Conservation (phyloP, 495 filamentous ascomycete genomes). For the Immersiella caudata region DNA sequence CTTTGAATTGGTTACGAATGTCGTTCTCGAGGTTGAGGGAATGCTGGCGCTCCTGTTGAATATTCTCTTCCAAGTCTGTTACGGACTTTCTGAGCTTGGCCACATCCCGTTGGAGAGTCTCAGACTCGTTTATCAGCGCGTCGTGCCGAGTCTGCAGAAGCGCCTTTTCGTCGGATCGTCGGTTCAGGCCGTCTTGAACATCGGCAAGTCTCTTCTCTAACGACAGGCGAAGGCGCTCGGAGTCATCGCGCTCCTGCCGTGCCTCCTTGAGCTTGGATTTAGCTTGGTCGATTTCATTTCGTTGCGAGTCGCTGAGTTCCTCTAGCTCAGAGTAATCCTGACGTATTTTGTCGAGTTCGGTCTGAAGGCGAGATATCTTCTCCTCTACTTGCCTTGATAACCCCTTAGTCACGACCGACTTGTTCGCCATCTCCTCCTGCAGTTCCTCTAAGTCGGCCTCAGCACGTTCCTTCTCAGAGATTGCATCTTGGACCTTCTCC, state of each 20-base stretch:
- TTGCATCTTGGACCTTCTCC: conserved; percentile 63
- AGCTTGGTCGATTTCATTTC: conserved; percentile 53
- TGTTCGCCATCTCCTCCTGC: conserved; percentile 77
- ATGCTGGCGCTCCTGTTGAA: conserved; percentile 63
- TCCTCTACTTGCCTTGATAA: conserved; percentile 76
- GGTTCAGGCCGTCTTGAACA: conserved; percentile 59
- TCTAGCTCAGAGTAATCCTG: conserved; percentile 57
- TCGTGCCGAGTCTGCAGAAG: conserved; percentile 70
- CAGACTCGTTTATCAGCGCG: conserved; percentile 68
- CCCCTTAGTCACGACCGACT: conserved; percentile 76
- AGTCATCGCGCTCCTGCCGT: conserved; percentile 45
- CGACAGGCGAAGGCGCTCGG: conserved; percentile 44
- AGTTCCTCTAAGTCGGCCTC: conserved; percentile 65
- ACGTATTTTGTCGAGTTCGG: conserved; percentile 62
- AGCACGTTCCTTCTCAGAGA: conserved; percentile 61
- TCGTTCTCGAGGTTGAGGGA: conserved; percentile 61
- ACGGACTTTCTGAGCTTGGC: conserved; percentile 57
- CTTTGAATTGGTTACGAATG: conserved; percentile 60
- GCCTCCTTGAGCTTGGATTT: conserved; percentile 43
- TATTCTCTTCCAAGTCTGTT: conserved; percentile 59
- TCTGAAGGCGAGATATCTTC: conserved; percentile 64
- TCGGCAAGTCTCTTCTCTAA: conserved; percentile 55
- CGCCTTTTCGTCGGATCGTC: conserved; percentile 66
- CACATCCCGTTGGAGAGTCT: conserved; percentile 66
- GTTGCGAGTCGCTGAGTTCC: conserved; percentile 42